These are phyloP conservation scores for Xylaria scruposa DNA, from an alignment of 495 filamentous ascomycete species.

Conservation along the genomic window DNA sequence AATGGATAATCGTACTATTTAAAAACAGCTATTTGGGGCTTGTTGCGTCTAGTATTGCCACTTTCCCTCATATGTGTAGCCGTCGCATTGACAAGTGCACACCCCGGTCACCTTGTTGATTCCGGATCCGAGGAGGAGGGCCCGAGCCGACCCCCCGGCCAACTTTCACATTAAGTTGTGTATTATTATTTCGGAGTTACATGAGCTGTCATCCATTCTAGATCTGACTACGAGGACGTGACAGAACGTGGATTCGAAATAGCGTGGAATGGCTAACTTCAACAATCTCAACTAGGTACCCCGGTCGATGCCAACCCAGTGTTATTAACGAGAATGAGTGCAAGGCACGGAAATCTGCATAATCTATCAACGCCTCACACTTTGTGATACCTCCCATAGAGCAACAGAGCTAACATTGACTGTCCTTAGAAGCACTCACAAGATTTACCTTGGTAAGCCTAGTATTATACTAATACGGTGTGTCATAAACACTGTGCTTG, in stretches of 20 bases:
- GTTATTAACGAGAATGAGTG: background rate
- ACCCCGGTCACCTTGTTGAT: background rate
- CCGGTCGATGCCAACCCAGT: background rate
- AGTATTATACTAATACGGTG: background rate
- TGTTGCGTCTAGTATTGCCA: background rate
- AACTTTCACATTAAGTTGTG: background rate
- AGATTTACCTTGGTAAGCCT: background rate
- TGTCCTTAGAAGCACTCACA: background rate
- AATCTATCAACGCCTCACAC: background rate
- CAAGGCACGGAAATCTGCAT: background rate
- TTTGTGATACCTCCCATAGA: background rate
- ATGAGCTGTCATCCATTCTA: background rate
- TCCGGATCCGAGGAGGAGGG: background rate
- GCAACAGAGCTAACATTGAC: background rate
- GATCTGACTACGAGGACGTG: background rate
- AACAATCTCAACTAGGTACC: too few species aligned
- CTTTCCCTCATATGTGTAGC: background rate
- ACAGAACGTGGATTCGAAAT: background rate
- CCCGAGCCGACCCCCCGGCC: background rate
- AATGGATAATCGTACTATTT: background rate
- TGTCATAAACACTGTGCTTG: too few species aligned
- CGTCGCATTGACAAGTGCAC: background rate
- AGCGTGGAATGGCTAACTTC: background rate
- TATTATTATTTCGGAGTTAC: background rate
- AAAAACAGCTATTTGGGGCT: background rate